Evolutionary conservation across 306 rosid genomes (phyloP), one percentile per base, ranked within the genome.

Genomic region (Cajanus cajan): DNA sequence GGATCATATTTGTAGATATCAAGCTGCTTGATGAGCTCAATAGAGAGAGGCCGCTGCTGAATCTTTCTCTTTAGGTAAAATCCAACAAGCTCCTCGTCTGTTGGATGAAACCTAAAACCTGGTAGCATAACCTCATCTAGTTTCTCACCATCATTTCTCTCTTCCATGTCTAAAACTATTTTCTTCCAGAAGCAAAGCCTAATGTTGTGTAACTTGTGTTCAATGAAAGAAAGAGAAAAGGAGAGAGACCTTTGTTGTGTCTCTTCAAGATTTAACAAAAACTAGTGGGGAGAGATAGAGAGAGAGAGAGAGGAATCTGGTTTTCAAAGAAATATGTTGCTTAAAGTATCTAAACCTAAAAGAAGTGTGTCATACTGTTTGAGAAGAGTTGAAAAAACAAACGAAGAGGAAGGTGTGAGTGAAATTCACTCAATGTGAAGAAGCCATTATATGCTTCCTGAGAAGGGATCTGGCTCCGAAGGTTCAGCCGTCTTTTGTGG

Each of bases 1-100:
- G 99, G 99, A 69, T 95, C 99, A 63, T 87, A 84, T 72, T 95
- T 93, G 15, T 95, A 95, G 94, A 95, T 95, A 82, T 95, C 99
- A 24, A 95, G 93, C 71, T 91, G 98, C 68, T 89, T 88, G 66
- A 95, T 95, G 87, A 95, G 96, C 79, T 95, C 97, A 41, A 91
- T 93, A 21, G 98, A 85, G 33, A 95, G 88, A 84, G 97, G 94
- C 4, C 81, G 71, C 45, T 95, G 96, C 41, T 90, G 90, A 84
- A 91, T 77, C 90, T 91, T 95, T 78, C 94, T 93, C 82, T 87
- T 95, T 43, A 95, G 87, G 45, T 95, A 95, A 76, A 95, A 95
- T 40, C 97, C 98, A 25, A 95, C 97, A 71, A 95, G 94, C 86
- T 95, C 99, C 80, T 95, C 99, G 65, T 95, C 99, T 0, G 99